phyloP scores from a whole-genome alignment of 2,329 filamentous ascomycete genomes.

The Taxawa tesnikishii region DNA sequence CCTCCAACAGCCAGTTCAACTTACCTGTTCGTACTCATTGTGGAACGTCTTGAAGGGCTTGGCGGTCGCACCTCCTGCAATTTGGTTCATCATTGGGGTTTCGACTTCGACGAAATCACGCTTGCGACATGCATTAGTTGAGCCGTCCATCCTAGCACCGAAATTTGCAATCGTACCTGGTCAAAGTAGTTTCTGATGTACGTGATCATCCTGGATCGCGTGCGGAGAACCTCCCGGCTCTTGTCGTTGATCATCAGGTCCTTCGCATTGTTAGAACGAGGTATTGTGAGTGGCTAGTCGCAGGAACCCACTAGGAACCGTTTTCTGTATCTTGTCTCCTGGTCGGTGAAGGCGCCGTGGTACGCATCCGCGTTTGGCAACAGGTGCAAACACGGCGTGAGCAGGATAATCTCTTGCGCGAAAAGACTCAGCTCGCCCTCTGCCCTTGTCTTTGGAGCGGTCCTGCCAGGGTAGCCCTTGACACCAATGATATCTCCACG shows the following conservation, averaged over 20 bases:
- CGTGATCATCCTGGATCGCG: slow-evolving; percentile 73
- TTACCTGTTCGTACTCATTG: slow-evolving; percentile 90
- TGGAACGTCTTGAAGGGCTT: slow-evolving; percentile 92
- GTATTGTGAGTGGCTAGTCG: too few relatives aligned
- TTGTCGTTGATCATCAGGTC: slow-evolving; percentile 95
- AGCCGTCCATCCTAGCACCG: too few relatives aligned
- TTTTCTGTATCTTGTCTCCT: slow-evolving; percentile 86
- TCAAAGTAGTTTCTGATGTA: slow-evolving; percentile 88
- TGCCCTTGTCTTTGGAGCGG: slow-evolving; percentile 75
- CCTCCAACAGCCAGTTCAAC: too few relatives aligned
- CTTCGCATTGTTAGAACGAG: too few relatives aligned
- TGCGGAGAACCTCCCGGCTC: slow-evolving; percentile 71
- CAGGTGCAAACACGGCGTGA: slow-evolving; percentile 85
- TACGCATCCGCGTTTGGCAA: slow-evolving; percentile 82
- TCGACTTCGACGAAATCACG: slow-evolving; percentile 88
- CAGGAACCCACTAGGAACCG: too few relatives aligned
- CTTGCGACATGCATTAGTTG: too few relatives aligned
- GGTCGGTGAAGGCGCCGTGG: slow-evolving; percentile 91
- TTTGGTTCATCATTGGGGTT: slow-evolving; percentile 94
- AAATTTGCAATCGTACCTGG: too few relatives aligned
- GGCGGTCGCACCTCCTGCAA: slow-evolving; percentile 89
- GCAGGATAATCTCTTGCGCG: slow-evolving; percentile 69
- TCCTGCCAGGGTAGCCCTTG: slow-evolving; percentile 71
- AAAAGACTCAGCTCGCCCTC: slow-evolving; percentile 93
- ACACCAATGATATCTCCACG: slow-evolving; percentile 90